A percentile compares a stretch with the other conserved stretches of the same genome.
These are phyloP conservation scores for Lentinula guzmanii DNA, from an alignment of 768 basidiomycete genomes.

Conservation along the genomic window DNA sequence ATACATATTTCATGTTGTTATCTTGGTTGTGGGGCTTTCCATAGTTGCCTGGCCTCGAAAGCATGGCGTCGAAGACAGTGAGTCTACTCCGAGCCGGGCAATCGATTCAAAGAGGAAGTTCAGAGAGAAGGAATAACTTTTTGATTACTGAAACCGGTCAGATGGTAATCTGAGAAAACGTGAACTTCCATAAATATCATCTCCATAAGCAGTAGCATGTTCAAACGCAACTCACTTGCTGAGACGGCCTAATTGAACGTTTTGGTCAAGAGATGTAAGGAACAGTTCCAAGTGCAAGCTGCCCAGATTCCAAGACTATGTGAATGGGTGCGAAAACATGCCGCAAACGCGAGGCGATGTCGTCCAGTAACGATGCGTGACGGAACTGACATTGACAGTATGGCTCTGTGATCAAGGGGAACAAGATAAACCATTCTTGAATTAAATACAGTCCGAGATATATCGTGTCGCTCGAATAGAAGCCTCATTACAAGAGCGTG, in stretches of 20 bases:
- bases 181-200: not conserved
- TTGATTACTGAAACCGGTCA: not conserved
- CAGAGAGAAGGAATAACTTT: not conserved
- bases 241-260: not conserved
- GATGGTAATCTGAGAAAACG: not conserved
- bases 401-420: not conserved
- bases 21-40: too few species aligned
- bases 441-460: not conserved
- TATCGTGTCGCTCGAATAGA: not conserved
- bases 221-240: not conserved
- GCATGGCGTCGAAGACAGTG: not conserved
- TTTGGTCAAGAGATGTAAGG: not conserved
- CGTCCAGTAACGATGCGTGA: not conserved
- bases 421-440: not conserved
- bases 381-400: not conserved
- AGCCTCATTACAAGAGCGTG: slow-evolving; percentile 3
- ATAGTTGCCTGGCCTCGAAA: too few species aligned
- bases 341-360: slow-evolving; percentile 1
- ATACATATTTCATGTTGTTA: too few species aligned
- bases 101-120: not conserved
- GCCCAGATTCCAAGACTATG: not conserved
- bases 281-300: not conserved
- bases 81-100: not conserved
- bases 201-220: not conserved
- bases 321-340: slow-evolving; percentile 2